A percentile compares a stretch with the other conserved stretches of the same genome.
phyloP scores from a whole-genome alignment of 2,329 filamentous ascomycete species.

The Tolypocladium inflatum region DNA sequence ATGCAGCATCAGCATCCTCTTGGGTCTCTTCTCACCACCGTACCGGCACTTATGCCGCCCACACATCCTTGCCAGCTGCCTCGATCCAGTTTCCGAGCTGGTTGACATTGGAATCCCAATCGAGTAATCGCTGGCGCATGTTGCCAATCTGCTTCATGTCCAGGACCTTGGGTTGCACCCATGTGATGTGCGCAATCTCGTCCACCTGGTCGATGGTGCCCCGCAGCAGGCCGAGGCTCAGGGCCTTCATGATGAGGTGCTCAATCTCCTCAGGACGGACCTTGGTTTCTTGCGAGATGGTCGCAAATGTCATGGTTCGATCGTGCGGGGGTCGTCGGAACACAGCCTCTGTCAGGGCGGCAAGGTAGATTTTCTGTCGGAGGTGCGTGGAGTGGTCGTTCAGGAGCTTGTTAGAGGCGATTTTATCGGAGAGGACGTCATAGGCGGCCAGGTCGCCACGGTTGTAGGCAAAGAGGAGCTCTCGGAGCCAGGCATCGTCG shows the following conservation, averaged over 20 bases:
- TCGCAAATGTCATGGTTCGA: constrained; percentile 83
- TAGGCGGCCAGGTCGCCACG: constrained; percentile 84
- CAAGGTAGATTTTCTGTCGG: constrained; percentile 96
- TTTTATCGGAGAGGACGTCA: constrained; percentile 71
- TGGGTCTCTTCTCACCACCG: background rate
- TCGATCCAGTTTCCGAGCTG: constrained; percentile 97
- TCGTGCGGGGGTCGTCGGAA: constrained; percentile 94
- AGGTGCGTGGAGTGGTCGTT: constrained; percentile 73
- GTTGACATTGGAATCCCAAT: constrained; percentile 96
- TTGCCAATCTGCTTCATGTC: constrained; percentile 91
- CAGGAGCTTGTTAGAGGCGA: constrained; percentile 71
- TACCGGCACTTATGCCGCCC: constrained; percentile 57
- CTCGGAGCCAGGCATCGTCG: constrained; percentile 77
- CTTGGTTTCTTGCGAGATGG: constrained; percentile 87
- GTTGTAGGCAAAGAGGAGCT: constrained; percentile 97
- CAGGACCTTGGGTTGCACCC: constrained; percentile 97
- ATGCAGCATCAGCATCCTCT: background rate
- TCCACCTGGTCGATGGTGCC: constrained; percentile 96
- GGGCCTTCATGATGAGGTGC: constrained; percentile 97
- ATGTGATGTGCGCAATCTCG: constrained; percentile 88
- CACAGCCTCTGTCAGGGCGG: constrained; percentile 88
- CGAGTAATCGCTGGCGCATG: constrained; percentile 78
- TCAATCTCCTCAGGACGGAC: constrained; percentile 88
- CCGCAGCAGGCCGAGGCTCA: constrained; percentile 80
- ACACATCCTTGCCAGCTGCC: constrained; percentile 85